Evolutionary conservation across 2,329 filamentous ascomycete species (phyloP), one percentile per base, ranked within the genome.

Genomic region (Rhexocercosporidium sp.): DNA sequence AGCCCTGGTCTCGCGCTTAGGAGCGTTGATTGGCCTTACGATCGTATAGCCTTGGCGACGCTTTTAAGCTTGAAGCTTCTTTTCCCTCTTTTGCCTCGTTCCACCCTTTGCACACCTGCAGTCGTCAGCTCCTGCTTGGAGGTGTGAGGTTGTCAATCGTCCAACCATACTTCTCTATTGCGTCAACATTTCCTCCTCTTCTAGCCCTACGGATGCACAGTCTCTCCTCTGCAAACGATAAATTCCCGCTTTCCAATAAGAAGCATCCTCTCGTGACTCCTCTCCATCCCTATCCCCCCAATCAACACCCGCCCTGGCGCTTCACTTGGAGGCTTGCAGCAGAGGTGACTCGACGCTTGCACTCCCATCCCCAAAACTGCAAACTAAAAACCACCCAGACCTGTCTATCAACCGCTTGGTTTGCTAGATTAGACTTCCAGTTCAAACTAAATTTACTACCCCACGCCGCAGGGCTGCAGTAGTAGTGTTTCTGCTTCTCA

Each of bases 341-440:
- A 46, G 31, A 37, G 37, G 29, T 59, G 56, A 59, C 34, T 59
- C 56, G 56, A 59, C 56, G 56, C 56, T 59, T 59, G 56, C 39
- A 44, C 53, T 37, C 53, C 18, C 53, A 6, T 8, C 31, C 31
- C 22, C n/a, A 20, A 56, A 54, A 37, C 29, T 2, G 18, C 44
- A 46, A 34, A 54, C 5, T 54, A 29, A 9, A 54, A 54, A 56
- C 31, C 11, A 3, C 47, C 47, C 27, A 51, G 47, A 20, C 11
- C 16, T 16, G 3, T 31, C 46, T 47, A n/a, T 9, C 25, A 47
- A 6, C 46, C 46, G n/a, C n/a, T n/a, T n/a, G n/a, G n/a, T n/a
- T n/a, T n/a, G n/a, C n/a, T n/a, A n/a, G n/a, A n/a, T n/a, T n/a
- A n/a, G n/a, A n/a, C n/a, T n/a, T n/a, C n/a, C n/a, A n/a, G n/a